Evolutionary conservation across 2,329 filamentous ascomycete species (phyloP).

Genomic region (Pyrenochaeta sp.): DNA sequence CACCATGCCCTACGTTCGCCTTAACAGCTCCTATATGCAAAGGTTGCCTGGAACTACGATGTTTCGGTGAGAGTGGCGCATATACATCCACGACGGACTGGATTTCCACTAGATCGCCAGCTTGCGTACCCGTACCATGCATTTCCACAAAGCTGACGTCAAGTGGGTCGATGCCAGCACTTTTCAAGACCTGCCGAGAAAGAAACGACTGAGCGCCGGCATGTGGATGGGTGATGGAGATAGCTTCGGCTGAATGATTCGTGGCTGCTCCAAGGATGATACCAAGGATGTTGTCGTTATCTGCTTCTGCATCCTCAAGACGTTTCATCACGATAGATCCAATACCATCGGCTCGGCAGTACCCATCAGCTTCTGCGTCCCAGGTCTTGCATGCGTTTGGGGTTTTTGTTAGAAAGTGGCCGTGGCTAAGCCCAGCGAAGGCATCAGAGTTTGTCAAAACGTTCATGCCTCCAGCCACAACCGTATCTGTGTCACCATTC

Average conservation of each 20-base stretch:
- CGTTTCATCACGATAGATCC: slow-evolving; percentile 40
- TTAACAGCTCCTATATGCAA: slow-evolving; percentile 44
- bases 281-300: slow-evolving; percentile 40
- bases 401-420: slow-evolving; percentile 29
- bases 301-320: slow-evolving; percentile 31
- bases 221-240: slow-evolving; percentile 35
- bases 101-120: slow-evolving; percentile 35
- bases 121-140: slow-evolving; percentile 44
- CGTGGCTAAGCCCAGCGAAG: slow-evolving; percentile 30
- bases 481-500: slow-evolving; percentile 35
- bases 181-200: slow-evolving; percentile 24
- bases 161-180: slow-evolving; percentile 47
- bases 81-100: slow-evolving; percentile 20
- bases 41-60: slow-evolving; percentile 2
- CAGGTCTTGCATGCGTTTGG: slow-evolving; percentile 44
- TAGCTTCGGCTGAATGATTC: slow-evolving; percentile 41
- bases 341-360: slow-evolving; percentile 43
- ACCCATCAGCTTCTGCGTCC: slow-evolving; percentile 42
- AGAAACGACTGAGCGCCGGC: slow-evolving; percentile 24
- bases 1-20: slow-evolving; percentile 47
- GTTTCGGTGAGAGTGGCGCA: slow-evolving; percentile 6
- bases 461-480: slow-evolving; percentile 33
- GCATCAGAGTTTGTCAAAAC: slow-evolving; percentile 41
- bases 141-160: slow-evolving; percentile 38
- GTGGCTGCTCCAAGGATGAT: slow-evolving; percentile 39